phyloP scores from a whole-genome alignment of 306 rosid species.

The Comarum palustre region DNA sequence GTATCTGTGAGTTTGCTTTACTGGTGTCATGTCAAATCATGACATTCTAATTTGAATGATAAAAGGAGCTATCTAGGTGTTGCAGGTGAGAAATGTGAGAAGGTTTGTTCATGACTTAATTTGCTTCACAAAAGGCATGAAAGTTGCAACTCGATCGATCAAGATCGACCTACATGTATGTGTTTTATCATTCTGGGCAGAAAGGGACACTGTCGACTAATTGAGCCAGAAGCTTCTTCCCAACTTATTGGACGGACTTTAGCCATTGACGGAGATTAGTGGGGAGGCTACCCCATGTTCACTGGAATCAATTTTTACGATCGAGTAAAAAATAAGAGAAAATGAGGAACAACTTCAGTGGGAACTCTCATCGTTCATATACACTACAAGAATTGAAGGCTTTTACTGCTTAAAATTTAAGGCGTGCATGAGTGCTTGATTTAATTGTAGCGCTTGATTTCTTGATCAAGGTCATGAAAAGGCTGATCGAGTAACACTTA shows the following conservation, averaged over 20 bases:
- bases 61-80: constrained; percentile 14
- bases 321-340: background rate
- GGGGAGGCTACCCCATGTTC: background rate
- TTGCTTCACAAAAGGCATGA: constrained; percentile 19
- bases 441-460: too few species aligned
- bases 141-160: constrained; percentile 24
- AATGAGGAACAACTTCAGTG: background rate
- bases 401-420: too few species aligned
- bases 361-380: background rate
- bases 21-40: constrained; percentile 32
- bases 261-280: background rate
- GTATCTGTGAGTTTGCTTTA: constrained; percentile 10
- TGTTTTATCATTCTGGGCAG: constrained; percentile 12
- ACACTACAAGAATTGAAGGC: too few species aligned
- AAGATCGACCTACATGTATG: background rate
- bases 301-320: constrained; percentile 4
- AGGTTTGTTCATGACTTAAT: background rate
- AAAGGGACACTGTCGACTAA: constrained; percentile 23
- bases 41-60: constrained; percentile 33
- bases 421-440: too few species aligned
- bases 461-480: too few species aligned
- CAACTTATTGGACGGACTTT: background rate
- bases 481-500: too few species aligned
- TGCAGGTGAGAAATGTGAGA: background rate
- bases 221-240: background rate